Conservation (phyloP, 371 early-diverging fungal species). For the Funneliformis caledonium region DNA sequence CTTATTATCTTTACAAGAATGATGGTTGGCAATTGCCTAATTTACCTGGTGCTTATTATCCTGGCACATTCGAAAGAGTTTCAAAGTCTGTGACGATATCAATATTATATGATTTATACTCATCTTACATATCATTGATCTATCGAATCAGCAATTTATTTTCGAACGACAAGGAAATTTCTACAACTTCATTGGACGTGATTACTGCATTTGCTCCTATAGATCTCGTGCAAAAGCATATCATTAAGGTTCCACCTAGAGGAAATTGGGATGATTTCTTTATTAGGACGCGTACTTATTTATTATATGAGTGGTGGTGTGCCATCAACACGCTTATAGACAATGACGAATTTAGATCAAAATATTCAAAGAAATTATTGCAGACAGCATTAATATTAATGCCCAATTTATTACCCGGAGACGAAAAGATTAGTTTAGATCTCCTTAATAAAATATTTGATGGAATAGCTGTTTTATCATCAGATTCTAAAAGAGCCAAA, state of each 20-base stretch:
- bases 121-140: slow-evolving; percentile 20
- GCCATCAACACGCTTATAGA: neutral
- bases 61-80: neutral
- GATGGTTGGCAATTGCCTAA: slow-evolving; percentile 30
- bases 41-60: slow-evolving; percentile 33
- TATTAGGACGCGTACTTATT: slow-evolving; percentile 18
- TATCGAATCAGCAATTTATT: neutral
- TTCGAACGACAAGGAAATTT: neutral
- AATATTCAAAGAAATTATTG: slow-evolving; percentile 4
- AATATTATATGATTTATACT: slow-evolving; percentile 9
- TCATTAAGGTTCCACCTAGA: neutral
- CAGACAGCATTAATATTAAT: neutral
- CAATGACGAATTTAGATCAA: neutral
- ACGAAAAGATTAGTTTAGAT: slow-evolving; percentile 26
- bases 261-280: slow-evolving; percentile 39
- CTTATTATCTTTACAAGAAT: neutral
- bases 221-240: neutral
- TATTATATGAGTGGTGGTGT: slow-evolving; percentile 29
- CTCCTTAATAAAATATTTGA: slow-evolving; percentile 9
- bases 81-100: neutral
- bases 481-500: neutral
- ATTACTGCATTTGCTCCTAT: neutral
- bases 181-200: neutral
- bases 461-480: neutral
- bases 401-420: slow-evolving; percentile 20